phyloP scores from a whole-genome alignment of 306 rosid species.

The Trifolium pratense region DNA sequence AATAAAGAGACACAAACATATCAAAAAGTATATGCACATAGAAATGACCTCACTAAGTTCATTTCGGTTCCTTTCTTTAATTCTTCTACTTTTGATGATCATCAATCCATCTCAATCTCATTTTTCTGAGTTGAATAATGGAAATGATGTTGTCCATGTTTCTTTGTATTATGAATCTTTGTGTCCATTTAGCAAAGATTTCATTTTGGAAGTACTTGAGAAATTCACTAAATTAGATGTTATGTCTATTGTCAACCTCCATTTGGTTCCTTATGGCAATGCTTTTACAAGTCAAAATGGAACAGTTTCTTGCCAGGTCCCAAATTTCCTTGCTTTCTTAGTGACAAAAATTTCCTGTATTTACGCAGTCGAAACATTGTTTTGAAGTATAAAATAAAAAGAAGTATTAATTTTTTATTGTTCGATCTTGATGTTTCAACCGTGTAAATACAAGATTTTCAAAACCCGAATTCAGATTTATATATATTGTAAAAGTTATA shows the following conservation, averaged over 20 bases:
- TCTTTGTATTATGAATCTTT: constrained; percentile 22
- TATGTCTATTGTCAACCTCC: constrained; percentile 9
- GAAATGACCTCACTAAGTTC: constrained; percentile 2
- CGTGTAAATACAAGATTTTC: too few relatives aligned
- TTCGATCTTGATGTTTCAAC: too few relatives aligned
- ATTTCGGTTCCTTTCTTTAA: background rate
- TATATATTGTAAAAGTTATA: background rate
- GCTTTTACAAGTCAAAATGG: background rate
- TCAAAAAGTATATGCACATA: background rate
- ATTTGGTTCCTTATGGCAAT: constrained; percentile 14
- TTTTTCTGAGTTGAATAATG: background rate
- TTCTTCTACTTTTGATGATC: background rate
- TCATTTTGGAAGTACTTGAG: background rate
- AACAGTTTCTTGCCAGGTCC: constrained; percentile 1
- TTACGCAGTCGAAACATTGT: too few relatives aligned
- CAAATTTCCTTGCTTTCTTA: background rate
- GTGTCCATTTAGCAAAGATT: background rate
- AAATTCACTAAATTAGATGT: background rate
- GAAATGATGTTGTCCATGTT: background rate
- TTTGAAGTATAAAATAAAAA: too few relatives aligned
- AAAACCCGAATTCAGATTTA: too few relatives aligned
- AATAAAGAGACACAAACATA: background rate
- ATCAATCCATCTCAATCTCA: constrained; percentile 16
- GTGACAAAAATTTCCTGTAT: too few relatives aligned
- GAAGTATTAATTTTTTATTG: too few relatives aligned